Conservation (phyloP, 2,329 filamentous ascomycete genomes). For the Talaromyces sp. region DNA sequence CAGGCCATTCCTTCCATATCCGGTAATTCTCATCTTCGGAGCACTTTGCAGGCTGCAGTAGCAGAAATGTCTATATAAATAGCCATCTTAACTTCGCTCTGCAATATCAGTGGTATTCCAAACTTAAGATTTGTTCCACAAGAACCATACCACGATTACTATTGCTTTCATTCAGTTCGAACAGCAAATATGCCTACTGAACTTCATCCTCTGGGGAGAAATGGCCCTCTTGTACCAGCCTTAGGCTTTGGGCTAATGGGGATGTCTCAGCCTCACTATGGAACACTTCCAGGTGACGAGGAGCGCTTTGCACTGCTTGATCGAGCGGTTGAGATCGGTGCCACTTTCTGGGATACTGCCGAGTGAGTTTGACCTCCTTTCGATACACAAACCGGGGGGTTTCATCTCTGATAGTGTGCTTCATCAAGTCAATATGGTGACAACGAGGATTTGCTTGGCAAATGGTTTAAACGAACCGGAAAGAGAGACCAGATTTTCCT, state of each 20-base stretch:
- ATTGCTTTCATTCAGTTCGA: background rate
- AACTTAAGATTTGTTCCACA: background rate
- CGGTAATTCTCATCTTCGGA: background rate
- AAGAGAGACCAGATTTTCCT: slow-evolving; percentile 47
- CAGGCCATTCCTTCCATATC: background rate
- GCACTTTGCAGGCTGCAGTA: background rate
- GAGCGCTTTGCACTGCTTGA: slow-evolving; percentile 46
- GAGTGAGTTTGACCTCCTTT: slow-evolving; percentile 18
- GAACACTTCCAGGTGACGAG: slow-evolving; percentile 33
- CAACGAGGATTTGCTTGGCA: slow-evolving; percentile 8
- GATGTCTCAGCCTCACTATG: slow-evolving; percentile 25
- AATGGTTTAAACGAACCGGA: slow-evolving; percentile 13
- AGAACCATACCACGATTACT: background rate
- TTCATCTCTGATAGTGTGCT: background rate
- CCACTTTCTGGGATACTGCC: slow-evolving; percentile 46
- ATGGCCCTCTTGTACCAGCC: slow-evolving; percentile 6
- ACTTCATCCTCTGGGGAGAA: slow-evolving; percentile 8
- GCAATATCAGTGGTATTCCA: background rate
- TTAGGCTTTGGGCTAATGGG: slow-evolving; percentile 14
- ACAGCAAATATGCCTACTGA: slow-evolving; percentile 9
- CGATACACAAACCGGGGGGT: too few relatives aligned
- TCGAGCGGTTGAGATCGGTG: slow-evolving; percentile 43
- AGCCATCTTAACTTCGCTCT: background rate
- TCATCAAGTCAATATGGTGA: slow-evolving; percentile 4
- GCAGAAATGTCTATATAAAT: background rate